Conservation (phyloP, 177 flowering plant genomes). For the Telopea speciosissima region DNA sequence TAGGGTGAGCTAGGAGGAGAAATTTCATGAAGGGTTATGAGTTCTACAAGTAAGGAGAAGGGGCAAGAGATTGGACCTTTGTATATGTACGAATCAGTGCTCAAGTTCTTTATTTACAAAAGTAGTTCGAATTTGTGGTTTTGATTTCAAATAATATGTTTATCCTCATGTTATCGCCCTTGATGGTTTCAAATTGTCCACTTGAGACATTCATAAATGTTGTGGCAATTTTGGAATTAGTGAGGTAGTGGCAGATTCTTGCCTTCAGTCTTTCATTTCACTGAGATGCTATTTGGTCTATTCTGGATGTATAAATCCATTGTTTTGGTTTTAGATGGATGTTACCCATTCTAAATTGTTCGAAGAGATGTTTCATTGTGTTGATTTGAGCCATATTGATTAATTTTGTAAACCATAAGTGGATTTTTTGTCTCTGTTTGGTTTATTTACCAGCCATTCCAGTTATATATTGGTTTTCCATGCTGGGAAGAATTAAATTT, state of each 20-base stretch:
- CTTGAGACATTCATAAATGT: not conserved
- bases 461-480: not conserved
- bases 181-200: not conserved
- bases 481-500: not conserved
- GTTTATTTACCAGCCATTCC: not conserved
- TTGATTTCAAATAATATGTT: not conserved
- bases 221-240: not conserved
- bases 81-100: not conserved
- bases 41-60: not conserved
- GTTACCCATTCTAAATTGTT: not conserved
- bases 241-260: not conserved
- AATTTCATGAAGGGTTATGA: not conserved
- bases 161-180: not conserved
- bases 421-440: not conserved
- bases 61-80: not conserved
- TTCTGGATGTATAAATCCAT: not conserved
- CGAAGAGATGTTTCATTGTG: not conserved
- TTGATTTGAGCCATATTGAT: not conserved
- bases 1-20: not conserved
- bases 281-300: not conserved
- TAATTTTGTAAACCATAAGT: no score
- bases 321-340: not conserved
- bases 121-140: no score
- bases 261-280: not conserved
- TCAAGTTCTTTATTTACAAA: not conserved